Base-by-base conservation (phyloP, 1,284 basidiomycete genomes). In the Grifola frondosa region DNA sequence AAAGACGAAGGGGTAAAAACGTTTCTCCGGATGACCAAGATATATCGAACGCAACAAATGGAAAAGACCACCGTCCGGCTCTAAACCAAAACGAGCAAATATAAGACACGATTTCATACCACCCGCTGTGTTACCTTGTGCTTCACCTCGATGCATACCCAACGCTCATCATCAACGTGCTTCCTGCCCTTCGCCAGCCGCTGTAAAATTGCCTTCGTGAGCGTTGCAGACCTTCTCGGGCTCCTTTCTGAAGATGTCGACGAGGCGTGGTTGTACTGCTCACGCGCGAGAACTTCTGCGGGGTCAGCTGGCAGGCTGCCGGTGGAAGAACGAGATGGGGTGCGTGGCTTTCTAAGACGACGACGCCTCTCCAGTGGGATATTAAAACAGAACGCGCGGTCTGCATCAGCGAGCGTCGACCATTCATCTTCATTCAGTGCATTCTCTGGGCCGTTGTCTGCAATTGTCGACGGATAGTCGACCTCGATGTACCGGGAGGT, bases 401-500 rank as follows among this genome's bases (percentile, higher is more conserved):
- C 46, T 17, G 46, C 49, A 34, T 50, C 50, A 39, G 42, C 46
- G 11, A 57, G 35, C 6, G 58, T 56, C 19, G 50, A 46, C 58
- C 58, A 59, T 7, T 19, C 19, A 46, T 40, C 30, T 46, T 42
- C 23, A n/a, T n/a, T n/a, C n/a, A n/a, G n/a, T n/a, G n/a, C n/a
- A n/a, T n/a, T n/a, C n/a, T n/a, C n/a, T 13, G 48, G 59, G 12
- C 43, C 43, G 24, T 38, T 32, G 23, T 41, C 25, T 19, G 44
- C 46, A 13, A 44, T 35, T 39, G 48, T 37, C 17, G 54, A 54
- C 1, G 60, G 58, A 29, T 53, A 45, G 41, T 49, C 46, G 42
- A 71, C 64, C 30, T 71, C 66, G 37, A 76, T 58, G 48, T 72
- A 74, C 41, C 68, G 65, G 19, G 72, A 74, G 1, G 76, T 77